These are phyloP conservation scores for Telopea speciosissima DNA, from an alignment of 177 flowering plant genomes.

Conservation along the genomic window DNA sequence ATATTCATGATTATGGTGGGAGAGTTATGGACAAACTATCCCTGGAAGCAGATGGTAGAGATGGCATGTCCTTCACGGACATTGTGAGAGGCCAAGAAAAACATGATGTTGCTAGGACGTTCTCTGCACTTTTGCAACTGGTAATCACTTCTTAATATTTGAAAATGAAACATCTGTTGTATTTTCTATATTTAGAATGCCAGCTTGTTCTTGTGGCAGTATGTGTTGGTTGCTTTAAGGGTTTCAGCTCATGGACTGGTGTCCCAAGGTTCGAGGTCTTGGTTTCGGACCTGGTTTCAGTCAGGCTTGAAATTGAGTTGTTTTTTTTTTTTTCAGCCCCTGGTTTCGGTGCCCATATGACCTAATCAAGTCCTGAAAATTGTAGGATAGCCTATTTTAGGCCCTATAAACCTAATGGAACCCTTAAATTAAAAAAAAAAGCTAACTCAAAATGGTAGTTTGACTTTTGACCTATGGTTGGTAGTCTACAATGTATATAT, in stretches of 20 bases:
- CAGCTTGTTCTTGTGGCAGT: not conserved
- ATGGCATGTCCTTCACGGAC: constrained; percentile 51
- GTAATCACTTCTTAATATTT: constrained; percentile 33
- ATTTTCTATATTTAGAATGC: not conserved
- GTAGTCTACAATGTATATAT: too few relatives aligned
- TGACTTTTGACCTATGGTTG: too few relatives aligned
- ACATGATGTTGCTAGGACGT: constrained; percentile 84
- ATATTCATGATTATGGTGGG: constrained; percentile 81
- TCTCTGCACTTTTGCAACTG: constrained; percentile 90
- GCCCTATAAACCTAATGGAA: too few relatives aligned
- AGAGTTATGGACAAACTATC: constrained; percentile 58
- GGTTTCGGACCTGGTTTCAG: too few relatives aligned
- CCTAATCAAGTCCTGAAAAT: too few relatives aligned
- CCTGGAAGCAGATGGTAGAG: constrained; percentile 28
- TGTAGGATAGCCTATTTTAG: too few relatives aligned
- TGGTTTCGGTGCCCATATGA: too few relatives aligned
- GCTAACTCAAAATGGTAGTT: too few relatives aligned
- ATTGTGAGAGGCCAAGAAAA: constrained; percentile 66
- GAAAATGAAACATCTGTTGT: not conserved
- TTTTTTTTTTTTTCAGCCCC: too few relatives aligned
- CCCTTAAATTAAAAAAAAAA: too few relatives aligned
- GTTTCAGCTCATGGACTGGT: not conserved
- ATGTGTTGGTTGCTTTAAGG: not conserved
- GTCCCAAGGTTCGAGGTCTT: too few relatives aligned
- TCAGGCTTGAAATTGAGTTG: too few relatives aligned